A percentile compares a stretch with the other conserved stretches of the same genome.
phyloP scores from a whole-genome alignment of 2,329 filamentous ascomycete species.

The Pestalotiopsis sp. region DNA sequence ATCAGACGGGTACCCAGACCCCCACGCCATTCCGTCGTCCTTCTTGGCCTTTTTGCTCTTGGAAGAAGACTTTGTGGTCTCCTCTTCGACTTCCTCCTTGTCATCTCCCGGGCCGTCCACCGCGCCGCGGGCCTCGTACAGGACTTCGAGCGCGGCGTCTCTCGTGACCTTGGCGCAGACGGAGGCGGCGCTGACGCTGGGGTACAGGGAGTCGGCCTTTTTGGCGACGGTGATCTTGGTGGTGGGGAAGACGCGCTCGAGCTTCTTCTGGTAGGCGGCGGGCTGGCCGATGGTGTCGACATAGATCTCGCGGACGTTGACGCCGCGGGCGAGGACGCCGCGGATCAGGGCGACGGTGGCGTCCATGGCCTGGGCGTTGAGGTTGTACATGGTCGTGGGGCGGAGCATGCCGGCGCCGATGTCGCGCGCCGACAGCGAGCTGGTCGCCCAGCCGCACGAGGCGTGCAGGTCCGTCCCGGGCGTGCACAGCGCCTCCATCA shows the following conservation, averaged over 20 bases:
- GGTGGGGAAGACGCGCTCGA: conserved; percentile 83
- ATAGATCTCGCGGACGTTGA: conserved; percentile 87
- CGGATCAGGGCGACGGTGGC: conserved; percentile 83
- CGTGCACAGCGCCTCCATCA: conserved; percentile 74
- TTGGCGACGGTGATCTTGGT: conserved; percentile 76
- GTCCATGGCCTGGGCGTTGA: conserved; percentile 95
- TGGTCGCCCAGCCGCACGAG: conserved; percentile 78
- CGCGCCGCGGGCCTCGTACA: conserved; percentile 60
- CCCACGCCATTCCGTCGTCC: conserved; percentile 63
- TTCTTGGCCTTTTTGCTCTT: background rate
- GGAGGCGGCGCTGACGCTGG: conserved; percentile 89
- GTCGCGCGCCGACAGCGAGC: conserved; percentile 79
- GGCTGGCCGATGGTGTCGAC: conserved; percentile 93
- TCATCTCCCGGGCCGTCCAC: conserved; percentile 25
- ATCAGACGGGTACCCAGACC: conserved; percentile 92
- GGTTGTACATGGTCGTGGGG: conserved; percentile 71
- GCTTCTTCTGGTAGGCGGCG: conserved; percentile 77
- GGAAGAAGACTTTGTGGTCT: conserved; percentile 49
- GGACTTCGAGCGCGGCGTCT: conserved; percentile 82
- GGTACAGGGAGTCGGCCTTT: conserved; percentile 92
- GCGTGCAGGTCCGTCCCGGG: conserved; percentile 49
- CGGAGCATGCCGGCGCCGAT: conserved; percentile 80
- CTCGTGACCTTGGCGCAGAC: conserved; percentile 96
- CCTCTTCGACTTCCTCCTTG: background rate
- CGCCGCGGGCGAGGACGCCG: conserved; percentile 73